These are phyloP conservation scores for Neonectria sp. DNA, from an alignment of 2,329 filamentous ascomycete genomes.

Conservation along the genomic window DNA sequence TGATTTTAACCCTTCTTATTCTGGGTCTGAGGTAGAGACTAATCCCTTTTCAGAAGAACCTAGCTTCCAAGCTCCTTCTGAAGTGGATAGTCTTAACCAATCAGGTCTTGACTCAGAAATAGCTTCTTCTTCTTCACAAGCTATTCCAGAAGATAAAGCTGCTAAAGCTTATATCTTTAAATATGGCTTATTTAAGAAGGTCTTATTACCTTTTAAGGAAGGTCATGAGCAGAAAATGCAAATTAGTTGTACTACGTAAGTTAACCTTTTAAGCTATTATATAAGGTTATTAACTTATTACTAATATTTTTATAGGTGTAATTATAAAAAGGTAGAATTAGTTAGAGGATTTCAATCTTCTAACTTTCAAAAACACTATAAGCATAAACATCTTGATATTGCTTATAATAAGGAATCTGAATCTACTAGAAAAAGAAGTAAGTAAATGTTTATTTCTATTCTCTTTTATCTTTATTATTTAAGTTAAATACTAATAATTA, in stretches of 20 bases:
- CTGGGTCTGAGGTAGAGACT: neutral
- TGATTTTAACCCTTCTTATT: no score
- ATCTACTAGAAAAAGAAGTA: neutral
- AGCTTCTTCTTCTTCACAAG: neutral
- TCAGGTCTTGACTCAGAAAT: neutral
- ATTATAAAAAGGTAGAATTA: neutral
- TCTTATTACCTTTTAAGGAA: neutral
- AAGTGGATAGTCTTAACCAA: neutral
- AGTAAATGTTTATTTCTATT: no score
- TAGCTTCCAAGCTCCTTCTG: neutral
- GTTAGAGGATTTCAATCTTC: neutral
- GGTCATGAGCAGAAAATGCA: neutral
- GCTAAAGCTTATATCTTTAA: neutral
- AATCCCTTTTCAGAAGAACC: neutral
- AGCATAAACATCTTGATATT: neutral
- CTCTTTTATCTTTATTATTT: neutral
- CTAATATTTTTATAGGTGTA: neutral
- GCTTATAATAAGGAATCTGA: constrained; percentile 4
- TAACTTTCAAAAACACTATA: neutral
- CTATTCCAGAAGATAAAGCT: neutral
- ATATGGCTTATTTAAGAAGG: neutral
- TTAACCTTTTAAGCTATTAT: neutral
- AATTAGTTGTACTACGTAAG: neutral
- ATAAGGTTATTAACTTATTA: neutral
- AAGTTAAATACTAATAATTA: neutral